Evolutionary conservation across 305 asterid genomes (phyloP), one percentile per base, ranked within the genome.

Genomic region (Andrographis paniculata): DNA sequence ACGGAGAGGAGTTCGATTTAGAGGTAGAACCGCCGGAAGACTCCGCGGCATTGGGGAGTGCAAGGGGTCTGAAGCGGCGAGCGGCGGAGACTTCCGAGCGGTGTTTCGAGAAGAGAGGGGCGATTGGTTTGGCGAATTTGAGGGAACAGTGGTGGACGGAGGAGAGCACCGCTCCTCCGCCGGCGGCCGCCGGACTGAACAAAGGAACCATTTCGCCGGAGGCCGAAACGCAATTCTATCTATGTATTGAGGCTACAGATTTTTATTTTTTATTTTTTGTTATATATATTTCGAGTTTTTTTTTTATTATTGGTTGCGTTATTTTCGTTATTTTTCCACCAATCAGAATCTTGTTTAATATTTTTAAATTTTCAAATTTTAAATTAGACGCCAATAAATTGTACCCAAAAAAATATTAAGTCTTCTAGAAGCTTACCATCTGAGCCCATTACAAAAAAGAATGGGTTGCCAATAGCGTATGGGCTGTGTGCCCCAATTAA

Each of bases 101-200:
- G 36, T 75, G 83, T 48, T 74, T 61, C 44, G 93, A 63, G 63
- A 83, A 78, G 1, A 80, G 74, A 17, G 83, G 87, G n/a, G 81
- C 77, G 35, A 48, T 60, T 9, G 88, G 88, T 62, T 68, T 62
- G 23, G 67, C 79, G 61, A 66, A 71, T 62, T 81, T 73, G 60
- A 84, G 77, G 45, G 94, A 80, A 63, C 73, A 70, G 11, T 56
- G 77, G 42, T 73, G 73, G 16, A 76, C 45, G 62, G 79, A 68
- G 28, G 84, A 71, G 40, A 78, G 62, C 17, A 76, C 50, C 12
- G 69, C 66, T 21, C 79, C 73, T 36, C 84, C 77, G 50, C 58
- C 57, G 20, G 48, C 54, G 27, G 51, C 69, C 9, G 78, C 63
- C 48, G 59, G 76, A 71, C 74, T 70, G 2, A 85, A 48, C 63